phyloP scores from a whole-genome alignment of 73 alveolate genomes.

The Paramecium tetraurelia region DNA sequence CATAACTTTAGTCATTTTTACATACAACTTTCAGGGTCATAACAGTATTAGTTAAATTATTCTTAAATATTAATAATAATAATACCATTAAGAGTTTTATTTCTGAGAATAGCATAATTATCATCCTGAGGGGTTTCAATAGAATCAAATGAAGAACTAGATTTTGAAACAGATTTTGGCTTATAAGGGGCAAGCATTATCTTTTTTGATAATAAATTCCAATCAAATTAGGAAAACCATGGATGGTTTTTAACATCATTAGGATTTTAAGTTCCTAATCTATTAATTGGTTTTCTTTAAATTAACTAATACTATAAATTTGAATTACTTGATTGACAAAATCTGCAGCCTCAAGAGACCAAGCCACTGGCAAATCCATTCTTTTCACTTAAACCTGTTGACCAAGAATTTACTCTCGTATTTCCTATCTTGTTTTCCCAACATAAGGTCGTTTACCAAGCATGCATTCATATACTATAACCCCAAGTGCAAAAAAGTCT shows the following conservation, averaged over 20 bases:
- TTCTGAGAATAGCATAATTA: conserved; percentile 61
- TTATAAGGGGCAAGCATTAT: conserved; percentile 30
- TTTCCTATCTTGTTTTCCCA: conserved; percentile 89
- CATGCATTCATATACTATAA: conserved; percentile 83
- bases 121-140: conserved; percentile 57
- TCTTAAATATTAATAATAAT: conserved; percentile 53
- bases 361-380: conserved; percentile 71
- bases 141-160: conserved; percentile 38
- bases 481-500: conserved; percentile 80
- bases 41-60: conserved; percentile 67
- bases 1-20: not conserved
- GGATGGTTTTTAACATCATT: conserved; percentile 68
- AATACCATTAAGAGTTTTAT: conserved; percentile 9
- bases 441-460: conserved; percentile 75
- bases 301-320: conserved; percentile 28
- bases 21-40: conserved; percentile 28
- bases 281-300: conserved; percentile 59
- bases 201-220: conserved; percentile 45
- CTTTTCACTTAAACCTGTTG: conserved; percentile 72
- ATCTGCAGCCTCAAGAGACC: conserved; percentile 86
- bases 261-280: conserved; percentile 67
- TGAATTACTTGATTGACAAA: conserved; percentile 73
- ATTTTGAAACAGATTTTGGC: not conserved
- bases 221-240: conserved; percentile 64
- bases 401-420: conserved; percentile 79